These are phyloP conservation scores for Mortierella alpina DNA, from an alignment of 192 early-diverging fungal genomes.

Conservation along the genomic window DNA sequence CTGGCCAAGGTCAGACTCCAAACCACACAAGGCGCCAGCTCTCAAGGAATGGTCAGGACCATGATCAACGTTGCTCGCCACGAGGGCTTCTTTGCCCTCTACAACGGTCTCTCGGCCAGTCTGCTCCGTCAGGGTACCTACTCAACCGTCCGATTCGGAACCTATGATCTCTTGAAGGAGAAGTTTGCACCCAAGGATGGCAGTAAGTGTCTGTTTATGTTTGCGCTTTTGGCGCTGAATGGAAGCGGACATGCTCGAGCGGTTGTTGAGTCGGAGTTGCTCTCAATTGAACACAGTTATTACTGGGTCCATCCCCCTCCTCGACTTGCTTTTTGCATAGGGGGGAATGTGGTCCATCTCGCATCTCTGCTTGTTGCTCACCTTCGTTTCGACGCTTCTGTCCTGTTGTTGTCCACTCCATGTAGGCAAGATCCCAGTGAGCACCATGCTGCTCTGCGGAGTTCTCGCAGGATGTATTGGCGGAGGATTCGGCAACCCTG, in stretches of 20 bases:
- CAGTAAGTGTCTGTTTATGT: conserved; percentile 43
- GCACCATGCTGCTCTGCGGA: conserved; percentile 58
- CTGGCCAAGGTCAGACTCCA: conserved; percentile 93
- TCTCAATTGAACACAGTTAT: not conserved
- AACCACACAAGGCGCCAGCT: conserved; percentile 73
- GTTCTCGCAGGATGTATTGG: conserved; percentile 65
- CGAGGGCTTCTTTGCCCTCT: conserved; percentile 76
- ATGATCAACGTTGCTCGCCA: conserved; percentile 76
- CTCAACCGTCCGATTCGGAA: conserved; percentile 82
- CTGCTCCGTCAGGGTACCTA: conserved; percentile 84
- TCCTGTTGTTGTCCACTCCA: not conserved
- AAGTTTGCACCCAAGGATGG: conserved; percentile 60
- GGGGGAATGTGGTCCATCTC: too few species aligned
- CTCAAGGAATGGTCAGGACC: conserved; percentile 74
- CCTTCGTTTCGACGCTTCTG: not conserved
- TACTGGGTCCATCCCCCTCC: not conserved
- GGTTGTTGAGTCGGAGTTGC: conserved; percentile 3
- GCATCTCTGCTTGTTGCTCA: not conserved
- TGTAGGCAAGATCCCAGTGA: conserved; percentile 52
- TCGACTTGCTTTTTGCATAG: not conserved
- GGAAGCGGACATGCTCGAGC: not conserved
- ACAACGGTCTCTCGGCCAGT: conserved; percentile 78
- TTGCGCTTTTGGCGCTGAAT: not conserved
- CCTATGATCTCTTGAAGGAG: conserved; percentile 77
- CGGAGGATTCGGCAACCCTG: conserved; percentile 79